Conservation (phyloP, 768 basidiomycete genomes). For the Rhizopogon vulgaris region DNA sequence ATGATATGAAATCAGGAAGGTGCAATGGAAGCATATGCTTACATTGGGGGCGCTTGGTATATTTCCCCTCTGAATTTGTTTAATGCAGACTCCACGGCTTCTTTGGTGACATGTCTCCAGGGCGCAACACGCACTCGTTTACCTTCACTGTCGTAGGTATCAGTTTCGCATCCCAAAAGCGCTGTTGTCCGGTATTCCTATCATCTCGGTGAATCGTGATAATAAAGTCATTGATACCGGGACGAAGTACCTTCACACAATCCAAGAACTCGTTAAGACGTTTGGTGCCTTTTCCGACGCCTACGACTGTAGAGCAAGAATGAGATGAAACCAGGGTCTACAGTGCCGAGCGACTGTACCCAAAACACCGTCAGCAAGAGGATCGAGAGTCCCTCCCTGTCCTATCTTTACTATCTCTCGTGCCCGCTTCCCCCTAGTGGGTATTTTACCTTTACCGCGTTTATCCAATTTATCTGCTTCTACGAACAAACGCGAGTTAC, state of each 20-base stretch:
- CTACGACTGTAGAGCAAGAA: slow-evolving; percentile 56
- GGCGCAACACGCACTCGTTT: slow-evolving; percentile 68
- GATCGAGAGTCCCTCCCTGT: slow-evolving; percentile 94
- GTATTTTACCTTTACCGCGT: slow-evolving; percentile 38
- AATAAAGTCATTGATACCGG: neutral
- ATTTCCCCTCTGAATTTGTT: slow-evolving; percentile 81
- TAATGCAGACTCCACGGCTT: slow-evolving; percentile 64
- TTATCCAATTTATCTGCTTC: slow-evolving; percentile 50
- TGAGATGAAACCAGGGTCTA: slow-evolving; percentile 2
- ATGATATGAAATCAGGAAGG: slow-evolving; percentile 1
- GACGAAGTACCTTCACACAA: slow-evolving; percentile 69
- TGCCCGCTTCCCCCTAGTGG: slow-evolving; percentile 29
- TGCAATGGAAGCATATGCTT: slow-evolving; percentile 11
- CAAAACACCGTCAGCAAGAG: slow-evolving; percentile 91
- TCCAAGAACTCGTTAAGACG: slow-evolving; percentile 75
- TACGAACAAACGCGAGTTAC: slow-evolving; percentile 72
- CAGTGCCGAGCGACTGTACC: slow-evolving; percentile 40
- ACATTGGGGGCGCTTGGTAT: slow-evolving; percentile 91
- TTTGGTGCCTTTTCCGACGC: slow-evolving; percentile 87
- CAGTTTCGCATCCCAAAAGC: slow-evolving; percentile 90
- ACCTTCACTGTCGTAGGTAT: slow-evolving; percentile 91
- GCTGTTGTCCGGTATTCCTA: slow-evolving; percentile 92
- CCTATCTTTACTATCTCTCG: slow-evolving; percentile 69
- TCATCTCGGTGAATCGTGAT: slow-evolving; percentile 12
- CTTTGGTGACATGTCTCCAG: slow-evolving; percentile 80